Evolutionary conservation across 345 rosid genomes (phyloP).

Genomic region (Boechera divaricarpa): DNA sequence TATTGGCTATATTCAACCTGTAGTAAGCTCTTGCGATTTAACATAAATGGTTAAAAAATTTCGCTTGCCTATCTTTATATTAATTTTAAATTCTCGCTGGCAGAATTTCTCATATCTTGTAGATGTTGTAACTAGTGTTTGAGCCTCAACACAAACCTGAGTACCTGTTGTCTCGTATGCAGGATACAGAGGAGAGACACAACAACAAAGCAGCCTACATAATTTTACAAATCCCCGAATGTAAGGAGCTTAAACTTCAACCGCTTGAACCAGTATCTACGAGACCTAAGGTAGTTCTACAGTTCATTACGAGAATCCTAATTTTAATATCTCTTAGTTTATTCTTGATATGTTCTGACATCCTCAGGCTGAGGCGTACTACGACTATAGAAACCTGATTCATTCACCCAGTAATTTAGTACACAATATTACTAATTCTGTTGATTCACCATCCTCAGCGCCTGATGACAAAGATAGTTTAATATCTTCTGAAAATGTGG

Average conservation of each 20-base stretch:
- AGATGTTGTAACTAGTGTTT: conserved; percentile 18
- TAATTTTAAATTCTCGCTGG: neutral
- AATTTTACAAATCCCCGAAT: conserved; percentile 42
- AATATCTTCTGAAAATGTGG: conserved; percentile 42
- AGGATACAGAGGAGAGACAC: conserved; percentile 46
- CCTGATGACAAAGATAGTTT: conserved; percentile 40
- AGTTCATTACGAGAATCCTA: conserved; percentile 10
- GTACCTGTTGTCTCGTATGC: conserved; percentile 20
- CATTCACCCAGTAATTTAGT: conserved; percentile 34
- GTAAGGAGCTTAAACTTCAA: conserved; percentile 45
- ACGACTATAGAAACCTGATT: conserved; percentile 35
- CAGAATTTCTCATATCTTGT: conserved; percentile 5
- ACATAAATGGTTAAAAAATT: neutral
- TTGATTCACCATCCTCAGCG: conserved; percentile 34
- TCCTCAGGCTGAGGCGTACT: conserved; percentile 45
- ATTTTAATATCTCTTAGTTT: conserved; percentile 18
- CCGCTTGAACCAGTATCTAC: conserved; percentile 45
- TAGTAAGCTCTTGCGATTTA: conserved; percentile 10
- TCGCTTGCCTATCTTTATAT: neutral
- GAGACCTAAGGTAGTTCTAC: conserved; percentile 45
- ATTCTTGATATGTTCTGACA: conserved; percentile 27
- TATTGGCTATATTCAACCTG: conserved; percentile 2
- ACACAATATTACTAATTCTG: conserved; percentile 21
- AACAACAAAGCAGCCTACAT: conserved; percentile 49
- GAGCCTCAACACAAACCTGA: conserved; percentile 12